Percentiles rank a stretch among this genome's conserved stretches.
These are phyloP conservation scores for Lentinula sp. DNA, from an alignment of 768 basidiomycete genomes.

Conservation along the genomic window DNA sequence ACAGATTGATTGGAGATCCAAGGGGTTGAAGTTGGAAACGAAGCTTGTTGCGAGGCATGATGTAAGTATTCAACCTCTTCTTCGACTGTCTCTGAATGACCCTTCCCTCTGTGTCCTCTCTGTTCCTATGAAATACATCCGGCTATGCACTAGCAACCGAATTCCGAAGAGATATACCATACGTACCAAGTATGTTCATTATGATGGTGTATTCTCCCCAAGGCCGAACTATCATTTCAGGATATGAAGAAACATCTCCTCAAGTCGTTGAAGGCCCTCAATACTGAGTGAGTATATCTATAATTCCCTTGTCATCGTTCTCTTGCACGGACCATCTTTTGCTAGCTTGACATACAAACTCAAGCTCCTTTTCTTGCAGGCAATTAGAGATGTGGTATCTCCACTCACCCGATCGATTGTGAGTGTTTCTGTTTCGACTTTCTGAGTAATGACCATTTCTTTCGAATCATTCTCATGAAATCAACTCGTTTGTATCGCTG, in stretches of 20 bases:
- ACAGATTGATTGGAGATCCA: slow-evolving; percentile 30
- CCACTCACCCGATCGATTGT: slow-evolving; percentile 53
- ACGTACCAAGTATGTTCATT: not conserved
- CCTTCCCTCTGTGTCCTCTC: not conserved
- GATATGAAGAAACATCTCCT: slow-evolving; percentile 6
- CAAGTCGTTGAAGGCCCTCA: slow-evolving; percentile 36
- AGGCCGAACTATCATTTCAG: not conserved
- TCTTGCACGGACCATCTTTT: slow-evolving; percentile 7
- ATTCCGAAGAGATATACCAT: not conserved
- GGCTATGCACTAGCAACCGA: not conserved
- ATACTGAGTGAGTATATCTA: slow-evolving; percentile 29
- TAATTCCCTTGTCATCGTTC: no score
- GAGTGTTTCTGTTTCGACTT: slow-evolving; percentile 52
- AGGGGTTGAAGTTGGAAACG: slow-evolving; percentile 38
- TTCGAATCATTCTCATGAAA: no score
- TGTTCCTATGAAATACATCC: not conserved
- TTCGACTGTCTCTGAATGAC: not conserved
- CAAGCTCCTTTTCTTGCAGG: slow-evolving; percentile 19
- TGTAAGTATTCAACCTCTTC: slow-evolving; percentile 5
- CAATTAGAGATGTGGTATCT: slow-evolving; percentile 48
- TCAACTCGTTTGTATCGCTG: slow-evolving; percentile 46
- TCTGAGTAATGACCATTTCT: slow-evolving; percentile 15
- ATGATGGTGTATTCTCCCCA: not conserved
- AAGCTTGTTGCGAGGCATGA: slow-evolving; percentile 35
- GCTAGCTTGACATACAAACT: slow-evolving; percentile 16